Conservation (phyloP, 176 grass and related monocot genomes). For the sorghum (Sorghum bicolor) region Sorghum_bicolor_NCBIv3 NC_012873.2:6552501-6553000, state of each 20-base stretch:
- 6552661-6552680: conserved; percentile 7
- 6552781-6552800: conserved; percentile 83
- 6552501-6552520: background rate
- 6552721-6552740: conserved; percentile 95
- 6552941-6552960: background rate
- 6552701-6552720: conserved; percentile 53
- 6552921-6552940: background rate
- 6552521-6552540: background rate
- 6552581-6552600: background rate
- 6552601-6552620: background rate
- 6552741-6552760: conserved; percentile 63
- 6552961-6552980: background rate
- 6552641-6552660: conserved; percentile 5
- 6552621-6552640: background rate
- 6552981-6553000: background rate
- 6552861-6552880: conserved; percentile 58
- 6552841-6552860: conserved; percentile 85
- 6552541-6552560: background rate
- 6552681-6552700: background rate
- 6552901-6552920: conserved; percentile 4
- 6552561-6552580: conserved; percentile 5
- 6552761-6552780: conserved; percentile 86
- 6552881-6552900: conserved; percentile 20
- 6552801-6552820: conserved; percentile 76
- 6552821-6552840: conserved; percentile 81